Evolutionary conservation across 352 stramenopile genomes (phyloP).

Genomic region (Globisporangium ultimum): DNA sequence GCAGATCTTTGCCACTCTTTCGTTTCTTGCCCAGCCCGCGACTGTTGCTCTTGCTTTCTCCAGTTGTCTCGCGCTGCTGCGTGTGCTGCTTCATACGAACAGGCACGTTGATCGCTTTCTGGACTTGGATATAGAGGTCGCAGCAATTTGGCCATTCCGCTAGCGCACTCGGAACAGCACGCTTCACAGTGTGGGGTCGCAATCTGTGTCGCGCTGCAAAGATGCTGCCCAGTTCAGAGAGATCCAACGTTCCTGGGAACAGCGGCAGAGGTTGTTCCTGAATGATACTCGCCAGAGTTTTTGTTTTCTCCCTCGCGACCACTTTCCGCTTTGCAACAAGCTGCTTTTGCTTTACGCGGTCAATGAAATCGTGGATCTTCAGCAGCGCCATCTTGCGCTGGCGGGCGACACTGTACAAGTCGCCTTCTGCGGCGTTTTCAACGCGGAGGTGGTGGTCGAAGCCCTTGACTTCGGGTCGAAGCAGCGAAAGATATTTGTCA

Average conservation of each 20-base stretch:
- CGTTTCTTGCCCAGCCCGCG: not conserved
- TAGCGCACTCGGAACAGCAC: constrained; percentile 17
- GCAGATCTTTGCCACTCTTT: not conserved
- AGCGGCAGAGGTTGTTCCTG: constrained; percentile 83
- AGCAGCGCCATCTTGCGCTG: constrained; percentile 44
- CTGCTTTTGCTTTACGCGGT: constrained; percentile 42
- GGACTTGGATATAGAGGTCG: constrained; percentile 81
- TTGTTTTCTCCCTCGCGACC: constrained; percentile 12
- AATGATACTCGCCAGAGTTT: constrained; percentile 65
- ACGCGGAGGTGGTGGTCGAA: constrained; percentile 49
- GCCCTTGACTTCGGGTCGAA: constrained; percentile 55
- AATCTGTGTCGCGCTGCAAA: constrained; percentile 55
- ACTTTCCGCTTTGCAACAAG: constrained; percentile 12
- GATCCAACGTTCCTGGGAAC: constrained; percentile 62
- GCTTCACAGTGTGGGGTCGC: constrained; percentile 34
- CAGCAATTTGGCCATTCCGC: constrained; percentile 63
- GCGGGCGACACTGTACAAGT: constrained; percentile 37
- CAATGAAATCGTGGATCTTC: constrained; percentile 62
- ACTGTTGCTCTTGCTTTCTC: not conserved
- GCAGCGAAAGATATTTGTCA: constrained; percentile 49
- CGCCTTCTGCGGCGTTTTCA: constrained; percentile 35
- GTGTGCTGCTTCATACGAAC: constrained; percentile 33
- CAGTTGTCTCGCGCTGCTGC: constrained; percentile 9
- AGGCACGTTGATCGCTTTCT: constrained; percentile 73
- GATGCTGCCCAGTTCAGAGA: constrained; percentile 48